Percentiles rank a stretch among this genome's conserved stretches.
phyloP scores from a whole-genome alignment of 2,329 filamentous ascomycete genomes.

The Penicillium brasilianum region DNA sequence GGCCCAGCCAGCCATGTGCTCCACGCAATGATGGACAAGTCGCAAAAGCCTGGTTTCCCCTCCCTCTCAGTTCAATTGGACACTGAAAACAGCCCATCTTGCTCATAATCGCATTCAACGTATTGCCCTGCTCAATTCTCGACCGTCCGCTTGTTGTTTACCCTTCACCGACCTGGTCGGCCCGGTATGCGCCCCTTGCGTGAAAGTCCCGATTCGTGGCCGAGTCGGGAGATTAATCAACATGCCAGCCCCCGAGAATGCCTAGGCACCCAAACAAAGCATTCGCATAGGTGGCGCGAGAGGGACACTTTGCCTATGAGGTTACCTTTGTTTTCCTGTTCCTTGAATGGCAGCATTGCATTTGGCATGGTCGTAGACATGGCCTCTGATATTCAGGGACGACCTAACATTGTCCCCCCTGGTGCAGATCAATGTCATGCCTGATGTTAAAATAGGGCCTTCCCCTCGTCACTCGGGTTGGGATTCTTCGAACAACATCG shows the following conservation, averaged over 20 bases:
- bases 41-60: neutral
- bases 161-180: neutral
- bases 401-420: slow-evolving; percentile 26
- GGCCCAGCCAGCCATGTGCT: neutral
- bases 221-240: slow-evolving; percentile 6
- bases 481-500: slow-evolving; percentile 10
- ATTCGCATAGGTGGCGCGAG: neutral
- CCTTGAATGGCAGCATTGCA: slow-evolving; percentile 21
- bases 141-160: slow-evolving; percentile 12
- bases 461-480: slow-evolving; percentile 5
- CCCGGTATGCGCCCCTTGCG: slow-evolving; percentile 28
- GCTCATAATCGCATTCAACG: neutral
- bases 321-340: slow-evolving; percentile 12
- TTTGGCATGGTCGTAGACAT: slow-evolving; percentile 13
- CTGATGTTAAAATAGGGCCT: slow-evolving; percentile 23
- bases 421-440: slow-evolving; percentile 20
- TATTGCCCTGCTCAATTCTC: neutral
- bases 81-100: neutral
- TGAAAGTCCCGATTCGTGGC: slow-evolving; percentile 1
- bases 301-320: neutral
- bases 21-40: neutral
- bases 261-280: slow-evolving; percentile 11
- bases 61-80: too few relatives aligned
- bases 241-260: slow-evolving; percentile 28
- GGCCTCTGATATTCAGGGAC: slow-evolving; percentile 5